These are phyloP conservation scores for Saksenaea vasiformis DNA, from an alignment of 371 early-diverging fungal species.

Conservation along the genomic window DNA sequence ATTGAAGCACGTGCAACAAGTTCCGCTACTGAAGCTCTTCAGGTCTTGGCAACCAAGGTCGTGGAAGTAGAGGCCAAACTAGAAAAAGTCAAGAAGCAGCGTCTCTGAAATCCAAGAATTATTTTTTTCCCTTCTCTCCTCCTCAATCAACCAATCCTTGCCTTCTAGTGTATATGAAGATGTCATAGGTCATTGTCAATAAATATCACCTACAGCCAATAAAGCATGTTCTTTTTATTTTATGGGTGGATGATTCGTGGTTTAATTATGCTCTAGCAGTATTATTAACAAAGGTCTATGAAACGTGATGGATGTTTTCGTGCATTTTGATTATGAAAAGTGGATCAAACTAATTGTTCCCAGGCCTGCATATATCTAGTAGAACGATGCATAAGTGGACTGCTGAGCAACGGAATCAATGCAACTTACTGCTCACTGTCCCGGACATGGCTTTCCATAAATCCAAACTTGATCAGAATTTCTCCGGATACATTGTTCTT, in stretches of 20 bases:
- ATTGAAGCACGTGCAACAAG: neutral
- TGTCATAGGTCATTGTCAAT: no score
- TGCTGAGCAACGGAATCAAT: neutral
- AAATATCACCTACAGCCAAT: no score
- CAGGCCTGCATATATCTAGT: slow-evolving; percentile 1
- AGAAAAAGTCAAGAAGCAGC: neutral
- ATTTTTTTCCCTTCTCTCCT: neutral
- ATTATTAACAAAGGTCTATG: neutral
- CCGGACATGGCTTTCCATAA: slow-evolving; percentile 40
- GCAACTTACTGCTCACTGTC: slow-evolving; percentile 35
- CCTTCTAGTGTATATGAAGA: no score
- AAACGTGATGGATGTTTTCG: neutral
- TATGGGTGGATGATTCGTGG: neutral
- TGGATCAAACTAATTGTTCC: neutral
- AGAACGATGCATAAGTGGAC: neutral
- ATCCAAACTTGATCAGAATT: slow-evolving; percentile 43
- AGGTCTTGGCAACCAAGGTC: neutral
- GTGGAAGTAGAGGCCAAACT: neutral
- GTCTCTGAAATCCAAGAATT: neutral
- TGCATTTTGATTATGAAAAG: neutral
- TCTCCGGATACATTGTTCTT: slow-evolving; percentile 48
- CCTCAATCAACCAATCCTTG: no score
- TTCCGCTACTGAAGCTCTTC: neutral
- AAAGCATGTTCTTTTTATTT: no score
- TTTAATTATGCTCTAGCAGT: neutral